Base-by-base conservation (phyloP, 441 rosid genomes). In the Melastoma candidum region DNA sequence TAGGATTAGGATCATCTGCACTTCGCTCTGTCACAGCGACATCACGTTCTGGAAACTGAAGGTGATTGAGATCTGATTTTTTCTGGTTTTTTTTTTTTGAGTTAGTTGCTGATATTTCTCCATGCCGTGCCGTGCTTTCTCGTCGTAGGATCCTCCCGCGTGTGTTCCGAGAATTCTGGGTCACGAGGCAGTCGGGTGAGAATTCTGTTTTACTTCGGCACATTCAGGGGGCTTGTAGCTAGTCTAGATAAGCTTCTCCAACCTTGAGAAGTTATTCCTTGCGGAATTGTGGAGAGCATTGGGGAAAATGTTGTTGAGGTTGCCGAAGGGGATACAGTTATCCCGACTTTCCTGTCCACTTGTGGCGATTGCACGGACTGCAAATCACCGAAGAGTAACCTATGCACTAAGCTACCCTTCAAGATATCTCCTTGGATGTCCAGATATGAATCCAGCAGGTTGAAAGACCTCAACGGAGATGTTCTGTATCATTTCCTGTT, bases 151-250 rank as follows among this genome's bases (percentile, higher is more conserved):
- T 47, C 80, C 79, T 56, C 90, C 87, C 3, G 80, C 71, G 4
- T 66, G 75, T 62, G 73, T 73, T 46, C 97, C 95, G 0, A 77
- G 87, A 63, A 82, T 90, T 53, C 71, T 90, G 0, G 92, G 94
- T 51, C 95, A 86, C 53, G 89, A 90, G 66, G 94, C 97, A 2
- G 69, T 86, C 4, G 83, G 89, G 95, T 86, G 50, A 66, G 79
- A 53, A 12, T 29, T 29, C 36, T 3, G 36, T 29, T 29, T 29
- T 29, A 29, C 36, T 29, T 29, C 36, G 36, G 36, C 22, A 17
- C 22, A 17, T 17, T 17, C 22, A 17, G 22, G 22, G 22, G 22
- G 22, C 22, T 17, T 17, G 22, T 17, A 17, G 22, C 22, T 17
- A 17, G 22, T 17, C 22, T 17, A 17, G 22, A 17, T 17, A 17